Percentiles rank a stretch among this genome's conserved stretches.
These are phyloP conservation scores for Penicillium sp. DNA, from an alignment of 2,329 filamentous ascomycete genomes.

Conservation along the genomic window DNA sequence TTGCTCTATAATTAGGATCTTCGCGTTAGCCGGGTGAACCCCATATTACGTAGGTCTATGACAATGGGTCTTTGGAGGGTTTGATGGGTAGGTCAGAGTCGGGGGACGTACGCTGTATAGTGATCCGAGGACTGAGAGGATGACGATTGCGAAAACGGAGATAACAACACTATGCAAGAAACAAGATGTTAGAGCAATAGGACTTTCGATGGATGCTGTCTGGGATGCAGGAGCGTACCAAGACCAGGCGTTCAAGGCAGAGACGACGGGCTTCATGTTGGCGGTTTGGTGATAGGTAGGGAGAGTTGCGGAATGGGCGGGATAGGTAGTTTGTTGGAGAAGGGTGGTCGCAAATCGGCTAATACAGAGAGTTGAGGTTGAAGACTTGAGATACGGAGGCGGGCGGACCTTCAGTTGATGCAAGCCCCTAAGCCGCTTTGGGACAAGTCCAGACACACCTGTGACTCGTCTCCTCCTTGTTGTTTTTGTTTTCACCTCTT, in stretches of 20 bases:
- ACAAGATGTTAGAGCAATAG: conserved; percentile 13
- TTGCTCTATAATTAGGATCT: conserved; percentile 49
- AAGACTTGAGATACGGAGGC: conserved; percentile 25
- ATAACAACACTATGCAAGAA: conserved; percentile 63
- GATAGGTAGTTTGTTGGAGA: not conserved
- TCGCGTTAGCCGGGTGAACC: conserved; percentile 9
- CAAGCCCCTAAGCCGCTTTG: conserved; percentile 26
- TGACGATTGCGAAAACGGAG: conserved; percentile 64
- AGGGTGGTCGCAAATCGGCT: conserved; percentile 3
- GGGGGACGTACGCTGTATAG: conserved; percentile 65
- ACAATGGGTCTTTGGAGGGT: conserved; percentile 2
- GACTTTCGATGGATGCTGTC: not conserved
- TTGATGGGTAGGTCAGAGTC: not conserved
- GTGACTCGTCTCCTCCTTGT: not conserved
- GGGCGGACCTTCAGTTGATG: conserved; percentile 18
- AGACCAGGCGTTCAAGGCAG: conserved; percentile 89
- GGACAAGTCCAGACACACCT: conserved; percentile 13
- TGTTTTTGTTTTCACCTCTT: not conserved
- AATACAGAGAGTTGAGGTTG: conserved; percentile 14
- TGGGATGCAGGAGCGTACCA: conserved; percentile 62
- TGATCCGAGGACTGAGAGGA: conserved; percentile 64
- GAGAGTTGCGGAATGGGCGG: not conserved
- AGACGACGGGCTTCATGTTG: conserved; percentile 92
- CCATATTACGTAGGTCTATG: conserved; percentile 3
- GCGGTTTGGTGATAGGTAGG: conserved; percentile 18